A percentile compares a stretch with the other conserved stretches of the same genome.
phyloP scores from a whole-genome alignment of 768 basidiomycete species.

The Tricholoma sp. region DNA sequence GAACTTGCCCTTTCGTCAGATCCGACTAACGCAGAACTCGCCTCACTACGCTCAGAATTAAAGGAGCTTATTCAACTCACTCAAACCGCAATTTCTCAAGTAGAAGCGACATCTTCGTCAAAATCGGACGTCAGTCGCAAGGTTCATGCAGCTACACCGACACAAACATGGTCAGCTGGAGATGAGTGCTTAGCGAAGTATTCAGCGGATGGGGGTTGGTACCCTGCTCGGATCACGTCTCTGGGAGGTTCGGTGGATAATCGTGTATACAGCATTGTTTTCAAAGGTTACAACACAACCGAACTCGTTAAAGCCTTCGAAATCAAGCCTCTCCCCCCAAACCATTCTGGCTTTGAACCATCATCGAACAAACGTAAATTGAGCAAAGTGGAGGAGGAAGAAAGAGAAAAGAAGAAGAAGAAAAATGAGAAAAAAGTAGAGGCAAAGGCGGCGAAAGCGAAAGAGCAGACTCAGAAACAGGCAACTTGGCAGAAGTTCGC shows the following conservation, averaged over 20 bases:
- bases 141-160: conserved; percentile 41
- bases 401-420: conserved; percentile 86
- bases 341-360: conserved; percentile 39
- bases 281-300: conserved; percentile 89
- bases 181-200: conserved; percentile 86
- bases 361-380: conserved; percentile 71
- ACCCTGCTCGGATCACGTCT: conserved; percentile 83
- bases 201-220: conserved; percentile 79
- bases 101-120: conserved; percentile 56
- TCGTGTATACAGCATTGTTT: conserved; percentile 83
- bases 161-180: conserved; percentile 68
- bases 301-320: conserved; percentile 73
- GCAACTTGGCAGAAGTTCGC: conserved; percentile 92
- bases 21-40: conserved; percentile 68
- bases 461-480: conserved; percentile 82
- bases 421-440: conserved; percentile 94
- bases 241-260: conserved; percentile 80
- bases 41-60: conserved; percentile 70
- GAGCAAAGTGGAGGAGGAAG: conserved; percentile 77
- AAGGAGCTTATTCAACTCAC: conserved; percentile 81
- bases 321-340: conserved; percentile 63
- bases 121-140: conserved; percentile 57
- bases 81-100: conserved; percentile 63
- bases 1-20: conserved; percentile 74
- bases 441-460: conserved; percentile 76